phyloP scores from a whole-genome alignment of 139 green algal genomes.

The Chlorella sp. region DNA sequence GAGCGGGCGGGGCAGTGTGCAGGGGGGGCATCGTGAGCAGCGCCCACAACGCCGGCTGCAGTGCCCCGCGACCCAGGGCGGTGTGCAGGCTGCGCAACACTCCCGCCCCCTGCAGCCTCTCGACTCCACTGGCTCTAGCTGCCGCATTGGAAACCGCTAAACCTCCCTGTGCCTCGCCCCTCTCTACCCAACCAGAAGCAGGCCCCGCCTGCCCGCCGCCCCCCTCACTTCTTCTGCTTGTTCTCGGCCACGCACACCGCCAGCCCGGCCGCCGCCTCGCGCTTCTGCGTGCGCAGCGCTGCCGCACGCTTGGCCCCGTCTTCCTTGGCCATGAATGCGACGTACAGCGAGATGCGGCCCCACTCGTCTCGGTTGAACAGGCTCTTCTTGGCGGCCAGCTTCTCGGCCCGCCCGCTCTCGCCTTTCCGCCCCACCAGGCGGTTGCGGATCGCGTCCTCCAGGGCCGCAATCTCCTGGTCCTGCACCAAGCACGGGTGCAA shows the following conservation, averaged over 20 bases:
- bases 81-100: background rate
- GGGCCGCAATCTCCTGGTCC: slow-evolving; percentile 23
- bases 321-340: slow-evolving; percentile 31
- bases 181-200: background rate
- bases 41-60: background rate
- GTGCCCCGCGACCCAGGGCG: background rate
- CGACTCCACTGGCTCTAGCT: background rate
- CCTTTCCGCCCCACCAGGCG: slow-evolving; percentile 8
- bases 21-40: background rate
- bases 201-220: background rate
- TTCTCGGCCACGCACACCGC: background rate
- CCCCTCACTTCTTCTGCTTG: slow-evolving; percentile 11
- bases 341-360: slow-evolving; percentile 21
- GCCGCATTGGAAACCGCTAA: too few relatives aligned
- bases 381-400: slow-evolving; percentile 21
- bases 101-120: background rate
- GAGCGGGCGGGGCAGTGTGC: background rate
- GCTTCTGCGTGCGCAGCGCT: background rate
- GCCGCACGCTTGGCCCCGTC: slow-evolving; percentile 2
- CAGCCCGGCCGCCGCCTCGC: background rate
- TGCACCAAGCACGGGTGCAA: background rate
- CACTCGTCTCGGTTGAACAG: slow-evolving; percentile 22
- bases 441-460: slow-evolving; percentile 35
- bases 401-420: slow-evolving; percentile 23
- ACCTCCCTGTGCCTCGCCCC: too few relatives aligned